Conservation (phyloP, 768 basidiomycete genomes). For the Russula dissimulans region DNA sequence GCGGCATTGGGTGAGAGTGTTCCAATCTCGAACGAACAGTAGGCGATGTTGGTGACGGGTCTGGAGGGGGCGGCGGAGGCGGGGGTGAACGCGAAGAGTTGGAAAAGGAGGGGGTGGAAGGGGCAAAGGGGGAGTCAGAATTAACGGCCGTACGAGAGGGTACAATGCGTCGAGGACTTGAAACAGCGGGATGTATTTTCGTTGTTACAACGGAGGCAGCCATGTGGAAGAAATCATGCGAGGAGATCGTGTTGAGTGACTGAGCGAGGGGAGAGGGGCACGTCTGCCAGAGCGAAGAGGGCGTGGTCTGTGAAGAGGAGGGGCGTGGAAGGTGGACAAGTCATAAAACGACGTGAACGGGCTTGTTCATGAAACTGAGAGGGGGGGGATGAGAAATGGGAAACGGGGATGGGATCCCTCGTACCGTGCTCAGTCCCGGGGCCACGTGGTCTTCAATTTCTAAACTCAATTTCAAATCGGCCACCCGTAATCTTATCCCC, state of each 20-base stretch:
- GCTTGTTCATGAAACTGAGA: background rate
- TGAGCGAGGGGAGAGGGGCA: background rate
- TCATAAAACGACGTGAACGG: background rate
- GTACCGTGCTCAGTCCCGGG: background rate
- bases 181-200: constrained; percentile 30
- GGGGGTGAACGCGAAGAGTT: constrained; percentile 27
- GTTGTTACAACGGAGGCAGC: constrained; percentile 35
- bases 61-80: constrained; percentile 17
- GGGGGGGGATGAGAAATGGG: background rate
- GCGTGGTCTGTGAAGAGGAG: background rate
- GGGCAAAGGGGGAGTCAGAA: background rate
- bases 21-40: background rate
- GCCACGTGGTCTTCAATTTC: background rate
- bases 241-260: background rate
- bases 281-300: background rate
- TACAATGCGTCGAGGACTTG: constrained; percentile 40
- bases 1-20: background rate
- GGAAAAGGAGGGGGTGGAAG: constrained; percentile 22
- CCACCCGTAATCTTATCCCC: background rate
- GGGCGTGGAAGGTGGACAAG: too few relatives aligned
- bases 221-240: constrained; percentile 31
- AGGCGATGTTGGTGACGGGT: constrained; percentile 22
- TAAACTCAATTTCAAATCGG: background rate
- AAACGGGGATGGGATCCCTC: background rate
- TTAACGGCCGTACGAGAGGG: constrained; percentile 25